phyloP scores from a whole-genome alignment of 768 basidiomycete genomes.

The Lyophyllum shimeji region DNA sequence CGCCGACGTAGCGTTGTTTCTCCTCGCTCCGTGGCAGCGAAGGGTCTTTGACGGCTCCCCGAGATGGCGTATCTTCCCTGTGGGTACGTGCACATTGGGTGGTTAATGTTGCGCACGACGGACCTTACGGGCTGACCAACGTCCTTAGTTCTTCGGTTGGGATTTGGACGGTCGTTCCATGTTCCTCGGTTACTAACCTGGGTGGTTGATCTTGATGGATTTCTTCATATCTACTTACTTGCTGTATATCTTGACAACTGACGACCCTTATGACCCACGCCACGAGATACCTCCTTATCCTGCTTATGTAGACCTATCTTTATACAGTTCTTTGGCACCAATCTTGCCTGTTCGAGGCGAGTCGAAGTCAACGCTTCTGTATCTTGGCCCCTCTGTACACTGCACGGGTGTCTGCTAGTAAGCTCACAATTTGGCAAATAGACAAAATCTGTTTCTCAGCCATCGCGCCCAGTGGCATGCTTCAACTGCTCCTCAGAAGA shows the following conservation, averaged over 20 bases:
- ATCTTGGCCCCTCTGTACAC: too few species aligned
- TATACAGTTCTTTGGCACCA: not conserved
- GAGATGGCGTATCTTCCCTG: not conserved
- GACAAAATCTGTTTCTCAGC: too few species aligned
- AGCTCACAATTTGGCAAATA: too few species aligned
- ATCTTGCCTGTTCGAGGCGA: too few species aligned
- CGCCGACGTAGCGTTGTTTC: conserved; percentile 16
- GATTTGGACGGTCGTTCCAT: not conserved
- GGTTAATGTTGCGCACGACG: not conserved
- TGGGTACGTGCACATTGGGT: not conserved
- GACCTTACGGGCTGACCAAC: not conserved
- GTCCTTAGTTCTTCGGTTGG: not conserved
- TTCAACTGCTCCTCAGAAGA: too few species aligned
- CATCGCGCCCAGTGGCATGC: too few species aligned
- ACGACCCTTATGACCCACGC: not conserved
- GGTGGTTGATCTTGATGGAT: not conserved
- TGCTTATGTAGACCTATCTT: not conserved
- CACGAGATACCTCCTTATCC: not conserved
- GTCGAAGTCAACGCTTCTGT: too few species aligned
- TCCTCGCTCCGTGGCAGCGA: not conserved
- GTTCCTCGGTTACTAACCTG: not conserved
- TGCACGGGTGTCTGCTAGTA: too few species aligned
- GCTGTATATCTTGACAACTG: not conserved
- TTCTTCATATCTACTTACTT: not conserved
- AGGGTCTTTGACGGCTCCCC: not conserved